Percentiles rank a stretch among this genome's conserved stretches.
Conservation (phyloP, 1,139 yeast genomes). For the Suhomyces bolitotheri region DNA sequence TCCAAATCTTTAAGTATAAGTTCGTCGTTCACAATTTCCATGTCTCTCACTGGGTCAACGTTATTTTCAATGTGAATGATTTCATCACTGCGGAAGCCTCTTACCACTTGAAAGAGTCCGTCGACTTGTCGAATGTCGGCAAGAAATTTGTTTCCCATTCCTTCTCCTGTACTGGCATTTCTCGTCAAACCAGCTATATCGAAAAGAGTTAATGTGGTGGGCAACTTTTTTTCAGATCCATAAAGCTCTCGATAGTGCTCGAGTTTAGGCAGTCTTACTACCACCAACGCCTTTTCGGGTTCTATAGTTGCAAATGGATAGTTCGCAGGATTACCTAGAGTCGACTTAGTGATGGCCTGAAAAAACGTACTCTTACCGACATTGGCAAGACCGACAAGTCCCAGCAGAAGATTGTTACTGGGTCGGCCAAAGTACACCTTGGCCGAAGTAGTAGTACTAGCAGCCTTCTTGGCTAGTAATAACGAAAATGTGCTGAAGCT, state of each 20-base stretch:
- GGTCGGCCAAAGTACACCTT: conserved; percentile 48
- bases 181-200: conserved; percentile 78
- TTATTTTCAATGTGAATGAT: conserved; percentile 67
- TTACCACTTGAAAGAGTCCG: conserved; percentile 69
- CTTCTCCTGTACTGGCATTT: conserved; percentile 76
- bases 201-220: conserved; percentile 58
- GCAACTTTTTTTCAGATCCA: conserved; percentile 51
- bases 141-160: conserved; percentile 72
- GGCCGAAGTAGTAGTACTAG: not conserved
- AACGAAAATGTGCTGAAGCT: conserved; percentile 7
- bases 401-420: conserved; percentile 54
- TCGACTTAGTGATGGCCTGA: conserved; percentile 70
- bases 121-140: conserved; percentile 73
- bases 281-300: conserved; percentile 65
- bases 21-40: conserved; percentile 70
- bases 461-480: conserved; percentile 8
- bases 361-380: conserved; percentile 72
- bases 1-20: conserved; percentile 72
- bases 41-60: conserved; percentile 68
- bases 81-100: conserved; percentile 69
- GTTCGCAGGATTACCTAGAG: conserved; percentile 73
- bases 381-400: conserved; percentile 73
- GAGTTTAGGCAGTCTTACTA: conserved; percentile 56
- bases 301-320: conserved; percentile 81
- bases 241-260: conserved; percentile 46